Evolutionary conservation across 805 yeast species (phyloP).

Genomic region (Candida sithepensis): DNA sequence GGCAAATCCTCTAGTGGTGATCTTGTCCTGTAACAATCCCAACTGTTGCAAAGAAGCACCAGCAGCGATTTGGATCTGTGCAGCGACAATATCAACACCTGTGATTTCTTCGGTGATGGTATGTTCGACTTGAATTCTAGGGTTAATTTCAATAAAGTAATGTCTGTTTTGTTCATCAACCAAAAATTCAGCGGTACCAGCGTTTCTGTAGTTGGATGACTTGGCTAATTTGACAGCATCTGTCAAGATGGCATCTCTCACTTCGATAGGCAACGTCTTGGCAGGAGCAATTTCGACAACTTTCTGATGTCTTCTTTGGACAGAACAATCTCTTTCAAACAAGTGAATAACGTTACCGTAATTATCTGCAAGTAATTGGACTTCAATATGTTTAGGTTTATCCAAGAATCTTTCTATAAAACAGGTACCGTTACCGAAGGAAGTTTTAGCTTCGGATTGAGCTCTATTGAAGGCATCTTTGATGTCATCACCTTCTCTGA

Average conservation of each 20-base stretch:
- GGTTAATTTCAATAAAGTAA: constrained; percentile 96
- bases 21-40: constrained; percentile 90
- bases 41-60: constrained; percentile 92
- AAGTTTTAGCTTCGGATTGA: constrained; percentile 85
- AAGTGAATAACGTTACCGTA: constrained; percentile 94
- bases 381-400: constrained; percentile 97
- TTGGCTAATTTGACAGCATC: constrained; percentile 94
- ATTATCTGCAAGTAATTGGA: constrained; percentile 88
- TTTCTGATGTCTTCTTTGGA: constrained; percentile 98
- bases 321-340: constrained; percentile 99
- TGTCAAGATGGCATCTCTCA: constrained; percentile 86
- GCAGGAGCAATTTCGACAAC: constrained; percentile 99
- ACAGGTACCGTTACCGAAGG: constrained; percentile 99
- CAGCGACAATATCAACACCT: constrained; percentile 96
- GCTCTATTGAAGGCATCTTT: constrained; percentile 93
- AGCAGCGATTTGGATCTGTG: constrained; percentile 98
- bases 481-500: constrained; percentile 90
- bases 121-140: constrained; percentile 97
- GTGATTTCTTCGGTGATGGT: constrained; percentile 98
- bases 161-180: constrained; percentile 93
- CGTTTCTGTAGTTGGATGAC: constrained; percentile 87
- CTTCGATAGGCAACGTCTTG: constrained; percentile 73
- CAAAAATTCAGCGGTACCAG: constrained; percentile 97
- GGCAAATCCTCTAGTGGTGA: constrained; percentile 95
- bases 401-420: constrained; percentile 94